Evolutionary conservation across 768 basidiomycete species (phyloP).

Genomic region (Floccularia luteovirens): DNA sequence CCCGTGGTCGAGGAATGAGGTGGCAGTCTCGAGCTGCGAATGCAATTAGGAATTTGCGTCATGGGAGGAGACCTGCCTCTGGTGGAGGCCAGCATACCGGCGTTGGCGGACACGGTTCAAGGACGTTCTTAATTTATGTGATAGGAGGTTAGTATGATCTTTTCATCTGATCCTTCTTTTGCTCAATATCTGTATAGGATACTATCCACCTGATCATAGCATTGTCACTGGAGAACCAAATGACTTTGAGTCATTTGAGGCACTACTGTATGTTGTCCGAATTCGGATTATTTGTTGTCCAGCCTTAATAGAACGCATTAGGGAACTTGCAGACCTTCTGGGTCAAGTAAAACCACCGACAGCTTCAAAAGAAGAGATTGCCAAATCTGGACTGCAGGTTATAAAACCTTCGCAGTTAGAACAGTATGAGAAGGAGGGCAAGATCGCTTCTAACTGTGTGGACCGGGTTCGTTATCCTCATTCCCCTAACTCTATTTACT

Average conservation of each 20-base stretch:
- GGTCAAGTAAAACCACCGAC: constrained; percentile 82
- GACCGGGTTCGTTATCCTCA: constrained; percentile 53
- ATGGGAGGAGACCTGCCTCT: constrained; percentile 17
- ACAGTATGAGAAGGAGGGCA: constrained; percentile 51
- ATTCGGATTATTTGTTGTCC: constrained; percentile 5
- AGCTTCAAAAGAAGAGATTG: constrained; percentile 78
- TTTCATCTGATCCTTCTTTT: constrained; percentile 2
- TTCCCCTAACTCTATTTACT: neutral
- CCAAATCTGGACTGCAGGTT: constrained; percentile 72
- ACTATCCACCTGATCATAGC: constrained; percentile 86
- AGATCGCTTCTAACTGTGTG: constrained; percentile 67
- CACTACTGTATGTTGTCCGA: constrained; percentile 47
- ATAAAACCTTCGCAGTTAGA: constrained; percentile 51
- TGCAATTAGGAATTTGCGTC: constrained; percentile 48
- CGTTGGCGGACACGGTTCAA: constrained; percentile 27
- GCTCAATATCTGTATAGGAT: constrained; percentile 39
- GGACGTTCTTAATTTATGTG: constrained; percentile 88
- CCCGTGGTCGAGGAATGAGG: constrained; percentile 14
- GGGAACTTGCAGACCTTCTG: constrained; percentile 78
- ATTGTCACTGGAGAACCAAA: constrained; percentile 74
- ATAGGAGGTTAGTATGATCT: constrained; percentile 53
- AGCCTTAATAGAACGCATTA: constrained; percentile 13
- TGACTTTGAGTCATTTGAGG: constrained; percentile 73
- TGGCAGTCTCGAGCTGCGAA: constrained; percentile 63
- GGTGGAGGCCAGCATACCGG: constrained; percentile 9